phyloP scores from a whole-genome alignment of 129 eudicot genomes.

The Solidago caesia region DNA sequence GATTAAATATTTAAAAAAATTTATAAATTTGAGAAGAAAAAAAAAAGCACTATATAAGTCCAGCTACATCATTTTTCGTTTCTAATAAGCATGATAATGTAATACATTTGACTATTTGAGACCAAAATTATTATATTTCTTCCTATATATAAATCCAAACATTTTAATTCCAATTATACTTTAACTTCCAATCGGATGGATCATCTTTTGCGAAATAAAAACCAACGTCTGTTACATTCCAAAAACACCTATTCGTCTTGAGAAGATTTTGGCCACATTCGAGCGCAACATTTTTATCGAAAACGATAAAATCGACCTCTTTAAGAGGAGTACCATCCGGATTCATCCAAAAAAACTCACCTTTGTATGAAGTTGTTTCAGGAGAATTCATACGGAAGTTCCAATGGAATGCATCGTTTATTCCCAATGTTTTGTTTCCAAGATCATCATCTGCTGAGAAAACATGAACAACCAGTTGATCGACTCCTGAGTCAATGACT shows the following conservation, averaged over 20 bases:
- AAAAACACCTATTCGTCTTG: slow-evolving; percentile 10
- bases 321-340: neutral
- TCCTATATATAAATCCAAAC: too few relatives aligned
- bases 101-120: too few relatives aligned
- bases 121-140: too few relatives aligned
- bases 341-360: slow-evolving; percentile 21
- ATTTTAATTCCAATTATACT: neutral
- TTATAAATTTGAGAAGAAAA: too few relatives aligned
- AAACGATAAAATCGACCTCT: slow-evolving; percentile 15
- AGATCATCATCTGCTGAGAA: slow-evolving; percentile 2
- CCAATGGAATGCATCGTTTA: neutral
- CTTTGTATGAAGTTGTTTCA: neutral
- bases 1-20: too few relatives aligned
- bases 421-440: slow-evolving; percentile 3
- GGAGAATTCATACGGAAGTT: neutral
- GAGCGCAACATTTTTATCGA: slow-evolving; percentile 8
- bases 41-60: too few relatives aligned
- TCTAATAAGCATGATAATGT: too few relatives aligned
- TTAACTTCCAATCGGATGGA: neutral
- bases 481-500: neutral
- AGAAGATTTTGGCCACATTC: neutral
- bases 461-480: slow-evolving; percentile 2
- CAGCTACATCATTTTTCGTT: too few relatives aligned
- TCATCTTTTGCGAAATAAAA: slow-evolving; percentile 24
- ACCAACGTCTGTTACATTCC: slow-evolving; percentile 4